These are phyloP conservation scores for Mycena vitilis DNA, from an alignment of 768 basidiomycete species.

Conservation along the genomic window DNA sequence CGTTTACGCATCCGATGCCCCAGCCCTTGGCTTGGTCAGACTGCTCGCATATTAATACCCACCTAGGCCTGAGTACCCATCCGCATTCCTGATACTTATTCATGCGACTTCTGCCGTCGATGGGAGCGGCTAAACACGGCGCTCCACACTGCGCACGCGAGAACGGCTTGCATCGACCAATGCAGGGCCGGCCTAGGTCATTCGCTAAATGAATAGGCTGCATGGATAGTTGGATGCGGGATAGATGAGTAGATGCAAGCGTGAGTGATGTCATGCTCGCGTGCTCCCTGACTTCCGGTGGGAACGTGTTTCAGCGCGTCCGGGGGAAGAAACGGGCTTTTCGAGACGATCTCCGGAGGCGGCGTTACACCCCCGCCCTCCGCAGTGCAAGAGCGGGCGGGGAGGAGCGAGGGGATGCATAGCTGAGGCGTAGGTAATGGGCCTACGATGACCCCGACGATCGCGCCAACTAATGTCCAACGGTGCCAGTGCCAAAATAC, in stretches of 20 bases:
- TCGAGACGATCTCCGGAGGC: background rate
- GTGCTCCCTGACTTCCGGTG: slow-evolving; percentile 19
- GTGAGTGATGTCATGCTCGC: slow-evolving; percentile 24
- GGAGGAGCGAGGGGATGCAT: background rate
- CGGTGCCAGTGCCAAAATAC: slow-evolving; percentile 12
- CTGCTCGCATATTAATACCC: no score
- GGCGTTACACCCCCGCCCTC: no score
- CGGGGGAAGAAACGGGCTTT: background rate
- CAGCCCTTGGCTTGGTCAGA: no score
- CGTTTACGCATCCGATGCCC: no score
- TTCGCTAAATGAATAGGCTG: background rate
- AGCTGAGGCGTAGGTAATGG: background rate
- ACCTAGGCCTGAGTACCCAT: no score
- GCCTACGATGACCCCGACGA: no score
- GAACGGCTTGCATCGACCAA: background rate
- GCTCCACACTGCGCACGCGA: background rate
- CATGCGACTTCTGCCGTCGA: no score
- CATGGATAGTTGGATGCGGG: background rate
- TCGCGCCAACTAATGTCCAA: background rate
- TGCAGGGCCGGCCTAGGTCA: background rate
- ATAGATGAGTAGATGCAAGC: background rate
- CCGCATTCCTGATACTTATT: no score
- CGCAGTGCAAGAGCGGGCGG: background rate
- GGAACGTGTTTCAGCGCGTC: slow-evolving; percentile 10
- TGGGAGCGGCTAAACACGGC: background rate